Evolutionary conservation across 805 yeast species (phyloP).

Genomic region (Metschnikowia kofuensis): DNA sequence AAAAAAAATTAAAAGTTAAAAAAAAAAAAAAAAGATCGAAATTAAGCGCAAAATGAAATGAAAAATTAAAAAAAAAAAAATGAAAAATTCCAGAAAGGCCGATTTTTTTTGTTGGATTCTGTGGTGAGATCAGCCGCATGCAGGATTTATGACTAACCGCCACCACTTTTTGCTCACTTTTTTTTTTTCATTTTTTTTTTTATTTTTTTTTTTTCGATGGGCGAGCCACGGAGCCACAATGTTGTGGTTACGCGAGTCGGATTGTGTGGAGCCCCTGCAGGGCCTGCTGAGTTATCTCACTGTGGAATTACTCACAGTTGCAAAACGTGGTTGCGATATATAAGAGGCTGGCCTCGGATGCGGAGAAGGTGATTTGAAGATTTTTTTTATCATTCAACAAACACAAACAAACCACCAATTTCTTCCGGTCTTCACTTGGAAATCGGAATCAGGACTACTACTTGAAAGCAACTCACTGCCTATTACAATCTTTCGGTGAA

Average conservation of each 20-base stretch:
- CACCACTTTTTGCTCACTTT: constrained; percentile 4
- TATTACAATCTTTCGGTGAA: not conserved
- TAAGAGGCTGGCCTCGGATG: constrained; percentile 3
- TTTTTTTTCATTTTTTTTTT: not conserved
- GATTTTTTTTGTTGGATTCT: constrained; percentile 1
- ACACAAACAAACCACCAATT: not conserved
- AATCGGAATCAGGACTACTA: not conserved
- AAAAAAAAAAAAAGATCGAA: too few relatives aligned
- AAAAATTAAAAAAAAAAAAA: too few relatives aligned
- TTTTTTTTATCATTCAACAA: not conserved
- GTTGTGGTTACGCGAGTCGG: constrained; percentile 9
- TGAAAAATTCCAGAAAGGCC: not conserved
- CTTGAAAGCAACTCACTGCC: not conserved
- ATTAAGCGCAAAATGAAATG: not conserved
- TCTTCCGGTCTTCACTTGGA: not conserved
- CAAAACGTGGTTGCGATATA: constrained; percentile 12
- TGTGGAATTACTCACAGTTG: constrained; percentile 11
- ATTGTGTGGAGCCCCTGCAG: constrained; percentile 3
- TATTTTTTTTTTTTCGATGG: not conserved
- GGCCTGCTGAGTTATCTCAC: constrained; percentile 1
- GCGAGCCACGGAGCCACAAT: constrained; percentile 5
- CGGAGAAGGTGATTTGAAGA: not conserved
- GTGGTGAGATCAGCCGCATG: constrained; percentile 1
- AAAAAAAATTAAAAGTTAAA: too few relatives aligned
- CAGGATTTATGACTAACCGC: constrained; percentile 4